Evolutionary conservation across 1,284 basidiomycete genomes (phyloP).

Genomic region (Cutaneotrichosporon sp.): DNA sequence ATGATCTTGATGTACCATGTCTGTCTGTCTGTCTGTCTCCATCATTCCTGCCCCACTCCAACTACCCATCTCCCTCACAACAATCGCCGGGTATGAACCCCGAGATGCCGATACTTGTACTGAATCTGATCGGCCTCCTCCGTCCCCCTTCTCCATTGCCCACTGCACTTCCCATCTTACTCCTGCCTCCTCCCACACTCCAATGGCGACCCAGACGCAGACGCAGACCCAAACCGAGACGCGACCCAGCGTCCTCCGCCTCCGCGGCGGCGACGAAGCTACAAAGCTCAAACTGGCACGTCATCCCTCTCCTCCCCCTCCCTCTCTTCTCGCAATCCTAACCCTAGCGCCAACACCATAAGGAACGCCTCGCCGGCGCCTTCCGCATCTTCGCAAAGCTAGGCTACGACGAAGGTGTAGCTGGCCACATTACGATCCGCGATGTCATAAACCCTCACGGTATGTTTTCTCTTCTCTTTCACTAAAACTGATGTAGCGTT

Average conservation of each 20-base stretch:
- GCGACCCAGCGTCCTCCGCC: constrained; percentile 11
- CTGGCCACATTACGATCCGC: constrained; percentile 65
- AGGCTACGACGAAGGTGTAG: constrained; percentile 64
- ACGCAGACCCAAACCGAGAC: constrained; percentile 4
- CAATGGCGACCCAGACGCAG: background rate
- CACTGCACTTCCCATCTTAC: background rate
- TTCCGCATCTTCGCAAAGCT: constrained; percentile 55
- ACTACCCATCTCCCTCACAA: background rate
- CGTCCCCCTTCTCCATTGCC: background rate
- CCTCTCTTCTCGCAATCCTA: background rate
- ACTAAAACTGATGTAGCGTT: constrained; percentile 39
- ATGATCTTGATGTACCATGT: background rate
- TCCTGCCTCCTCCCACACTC: background rate
- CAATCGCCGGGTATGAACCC: background rate
- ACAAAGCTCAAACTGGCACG: constrained; percentile 4
- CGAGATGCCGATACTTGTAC: constrained; percentile 1
- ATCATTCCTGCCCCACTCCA: background rate
- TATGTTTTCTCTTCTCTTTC: constrained; percentile 30
- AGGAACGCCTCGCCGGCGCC: constrained; percentile 57
- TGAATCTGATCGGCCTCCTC: constrained; percentile 6
- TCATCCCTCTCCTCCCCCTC: background rate
- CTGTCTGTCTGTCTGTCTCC: no score
- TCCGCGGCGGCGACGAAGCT: constrained; percentile 1
- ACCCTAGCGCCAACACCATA: constrained; percentile 56
- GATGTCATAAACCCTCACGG: constrained; percentile 57